These are phyloP conservation scores for Lipomyces yamadae DNA, from an alignment of 805 yeast genomes.

Conservation along the genomic window DNA sequence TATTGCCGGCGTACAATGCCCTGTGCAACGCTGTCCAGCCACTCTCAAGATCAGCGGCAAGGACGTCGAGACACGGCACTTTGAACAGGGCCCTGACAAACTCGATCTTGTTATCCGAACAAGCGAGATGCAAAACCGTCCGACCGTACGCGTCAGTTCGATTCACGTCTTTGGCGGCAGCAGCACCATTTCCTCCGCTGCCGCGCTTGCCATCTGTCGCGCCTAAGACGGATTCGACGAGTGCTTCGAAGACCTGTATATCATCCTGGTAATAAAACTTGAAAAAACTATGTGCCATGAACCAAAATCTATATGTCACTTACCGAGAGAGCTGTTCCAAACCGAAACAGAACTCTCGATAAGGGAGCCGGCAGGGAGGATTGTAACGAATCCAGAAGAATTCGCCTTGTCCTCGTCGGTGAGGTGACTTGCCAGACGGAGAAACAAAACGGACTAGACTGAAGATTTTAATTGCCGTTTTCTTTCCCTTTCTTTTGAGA, in stretches of 20 bases:
- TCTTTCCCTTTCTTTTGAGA: background rate
- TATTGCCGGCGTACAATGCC: conserved; percentile 62
- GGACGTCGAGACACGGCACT: conserved; percentile 54
- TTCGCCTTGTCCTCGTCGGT: conserved; percentile 1
- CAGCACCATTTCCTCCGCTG: conserved; percentile 2
- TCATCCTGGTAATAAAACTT: conserved; percentile 34
- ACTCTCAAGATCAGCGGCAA: conserved; percentile 67
- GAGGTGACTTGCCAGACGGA: background rate
- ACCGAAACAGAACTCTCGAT: background rate
- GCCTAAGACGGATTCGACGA: conserved; percentile 16
- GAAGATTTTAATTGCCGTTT: background rate
- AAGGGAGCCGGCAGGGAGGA: background rate
- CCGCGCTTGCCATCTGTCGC: background rate
- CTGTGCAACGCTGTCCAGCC: conserved; percentile 84
- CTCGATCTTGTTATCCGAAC: conserved; percentile 56
- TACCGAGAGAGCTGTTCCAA: background rate
- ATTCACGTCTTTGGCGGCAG: conserved; percentile 27
- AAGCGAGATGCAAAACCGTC: conserved; percentile 61
- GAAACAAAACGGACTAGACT: background rate
- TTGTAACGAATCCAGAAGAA: background rate
- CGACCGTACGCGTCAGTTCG: conserved; percentile 40
- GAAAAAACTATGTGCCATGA: conserved; percentile 29
- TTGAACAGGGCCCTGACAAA: conserved; percentile 54
- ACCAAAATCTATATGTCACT: background rate
- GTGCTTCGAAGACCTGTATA: conserved; percentile 22